phyloP scores from a whole-genome alignment of 139 green algal genomes.

The Parachlorella kessleri region DNA sequence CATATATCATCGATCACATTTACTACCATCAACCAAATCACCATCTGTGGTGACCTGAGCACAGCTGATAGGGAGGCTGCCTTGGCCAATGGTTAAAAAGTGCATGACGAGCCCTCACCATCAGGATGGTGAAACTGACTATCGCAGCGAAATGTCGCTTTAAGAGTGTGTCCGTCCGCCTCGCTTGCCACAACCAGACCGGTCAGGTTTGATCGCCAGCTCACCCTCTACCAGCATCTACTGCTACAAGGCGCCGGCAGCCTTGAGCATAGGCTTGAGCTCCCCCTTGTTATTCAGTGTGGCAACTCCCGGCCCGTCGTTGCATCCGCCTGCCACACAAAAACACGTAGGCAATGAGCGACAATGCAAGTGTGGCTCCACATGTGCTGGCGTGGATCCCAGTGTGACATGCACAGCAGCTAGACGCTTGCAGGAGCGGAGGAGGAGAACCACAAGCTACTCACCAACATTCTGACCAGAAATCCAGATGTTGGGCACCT shows the following conservation, averaged over 20 bases:
- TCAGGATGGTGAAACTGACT: no score
- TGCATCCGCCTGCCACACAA: slow-evolving; percentile 73
- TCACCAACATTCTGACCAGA: slow-evolving; percentile 2
- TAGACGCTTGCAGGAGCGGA: neutral
- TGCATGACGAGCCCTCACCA: no score
- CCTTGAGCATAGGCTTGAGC: slow-evolving; percentile 62
- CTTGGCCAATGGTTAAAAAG: no score
- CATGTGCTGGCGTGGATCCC: neutral
- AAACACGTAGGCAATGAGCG: neutral
- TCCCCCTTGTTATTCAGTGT: slow-evolving; percentile 63
- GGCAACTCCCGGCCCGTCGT: slow-evolving; percentile 69
- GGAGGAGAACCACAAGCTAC: neutral
- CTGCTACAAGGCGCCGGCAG: slow-evolving; percentile 60
- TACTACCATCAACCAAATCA: no score
- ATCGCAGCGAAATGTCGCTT: no score
- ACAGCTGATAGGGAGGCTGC: no score
- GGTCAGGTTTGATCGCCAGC: no score
- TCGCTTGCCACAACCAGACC: no score
- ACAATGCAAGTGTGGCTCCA: neutral
- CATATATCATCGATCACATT: no score
- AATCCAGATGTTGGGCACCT: slow-evolving; percentile 71
- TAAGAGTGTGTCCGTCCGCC: no score
- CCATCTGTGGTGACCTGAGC: no score
- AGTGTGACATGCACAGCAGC: neutral
- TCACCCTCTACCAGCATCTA: no score